Conservation (phyloP, 768 basidiomycete species). For the Boletus sp. region DNA sequence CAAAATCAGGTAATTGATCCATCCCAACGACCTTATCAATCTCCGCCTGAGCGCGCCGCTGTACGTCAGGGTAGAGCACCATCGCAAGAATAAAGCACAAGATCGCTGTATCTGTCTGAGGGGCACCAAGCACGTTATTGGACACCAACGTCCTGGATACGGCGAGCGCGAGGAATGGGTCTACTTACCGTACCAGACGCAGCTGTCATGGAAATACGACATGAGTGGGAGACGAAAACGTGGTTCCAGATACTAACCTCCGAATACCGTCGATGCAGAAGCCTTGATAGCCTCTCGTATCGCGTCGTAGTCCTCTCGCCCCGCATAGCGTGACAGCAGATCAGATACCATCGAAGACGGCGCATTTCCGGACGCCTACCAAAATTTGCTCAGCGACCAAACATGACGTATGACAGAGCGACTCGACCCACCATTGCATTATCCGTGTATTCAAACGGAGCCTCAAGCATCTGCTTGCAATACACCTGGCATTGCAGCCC, state of each 20-base stretch:
- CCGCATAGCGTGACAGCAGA: neutral
- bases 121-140: neutral
- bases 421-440: neutral
- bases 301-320: neutral
- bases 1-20: constrained; percentile 26
- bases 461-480: constrained; percentile 19
- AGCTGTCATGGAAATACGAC: neutral
- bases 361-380: neutral
- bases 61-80: constrained; percentile 26
- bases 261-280: constrained; percentile 1
- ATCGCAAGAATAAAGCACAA: constrained; percentile 27
- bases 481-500: constrained; percentile 12
- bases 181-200: constrained; percentile 1
- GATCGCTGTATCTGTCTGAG: constrained; percentile 18
- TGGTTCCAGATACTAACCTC: neutral
- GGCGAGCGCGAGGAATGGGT: neutral
- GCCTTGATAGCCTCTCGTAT: neutral
- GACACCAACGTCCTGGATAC: neutral
- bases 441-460: neutral
- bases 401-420: neutral
- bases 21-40: constrained; percentile 24
- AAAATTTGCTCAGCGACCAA: neutral
- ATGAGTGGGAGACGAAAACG: neutral
- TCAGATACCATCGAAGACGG: neutral
- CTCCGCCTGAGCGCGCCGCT: constrained; percentile 25